Conservation (phyloP, 305 asterid species). For the Nicotiana rustica region DNA sequence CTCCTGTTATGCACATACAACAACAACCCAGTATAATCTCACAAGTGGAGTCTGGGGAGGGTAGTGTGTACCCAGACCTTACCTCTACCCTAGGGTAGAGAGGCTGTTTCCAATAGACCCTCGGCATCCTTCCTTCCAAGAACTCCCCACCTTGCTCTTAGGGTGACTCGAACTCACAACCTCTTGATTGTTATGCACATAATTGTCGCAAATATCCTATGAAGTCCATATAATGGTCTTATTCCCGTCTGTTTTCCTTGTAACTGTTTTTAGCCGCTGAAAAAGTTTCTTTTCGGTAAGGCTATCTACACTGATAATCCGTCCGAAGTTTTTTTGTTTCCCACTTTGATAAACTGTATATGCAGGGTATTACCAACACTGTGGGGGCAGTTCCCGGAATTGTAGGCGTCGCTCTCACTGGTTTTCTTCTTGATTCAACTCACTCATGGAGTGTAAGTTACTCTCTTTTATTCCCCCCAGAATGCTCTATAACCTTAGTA, state of each 20-base stretch:
- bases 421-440: constrained; percentile 91
- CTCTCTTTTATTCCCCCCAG: not conserved
- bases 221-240: not conserved
- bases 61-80: too few species aligned
- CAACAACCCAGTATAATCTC: too few species aligned
- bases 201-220: not conserved
- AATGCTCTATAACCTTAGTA: not conserved
- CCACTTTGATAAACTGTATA: constrained; percentile 1
- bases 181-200: too few species aligned
- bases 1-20: not conserved
- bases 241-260: not conserved
- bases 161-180: too few species aligned
- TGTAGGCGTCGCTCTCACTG: constrained; percentile 92
- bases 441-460: constrained; percentile 96
- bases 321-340: not conserved
- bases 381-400: constrained; percentile 96
- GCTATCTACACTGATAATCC: not conserved
- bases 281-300: not conserved
- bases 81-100: too few species aligned
- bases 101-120: too few species aligned
- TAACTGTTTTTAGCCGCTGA: not conserved
- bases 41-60: too few species aligned
- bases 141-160: too few species aligned
- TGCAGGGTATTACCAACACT: constrained; percentile 96
- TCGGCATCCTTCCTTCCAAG: too few species aligned